Evolutionary conservation across 2,329 filamentous ascomycete species (phyloP).

Genomic region (Ophiostoma quercus): DNA sequence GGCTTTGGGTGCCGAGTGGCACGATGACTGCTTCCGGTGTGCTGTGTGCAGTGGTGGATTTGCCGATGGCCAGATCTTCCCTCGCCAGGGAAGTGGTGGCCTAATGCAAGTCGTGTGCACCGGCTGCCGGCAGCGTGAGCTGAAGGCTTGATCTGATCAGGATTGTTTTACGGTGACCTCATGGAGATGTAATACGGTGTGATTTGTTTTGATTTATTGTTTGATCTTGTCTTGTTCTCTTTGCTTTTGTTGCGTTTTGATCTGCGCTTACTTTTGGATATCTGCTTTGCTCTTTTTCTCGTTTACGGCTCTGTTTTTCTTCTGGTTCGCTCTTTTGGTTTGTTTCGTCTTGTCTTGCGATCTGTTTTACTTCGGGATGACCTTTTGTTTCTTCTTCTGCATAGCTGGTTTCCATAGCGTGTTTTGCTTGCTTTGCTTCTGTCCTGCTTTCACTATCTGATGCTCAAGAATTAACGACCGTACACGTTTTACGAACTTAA

Average conservation of each 20-base stretch:
- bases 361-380: not conserved
- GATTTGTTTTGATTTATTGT: not conserved
- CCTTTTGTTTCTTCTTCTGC: slow-evolving; percentile 9
- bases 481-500: slow-evolving; percentile 2
- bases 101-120: slow-evolving; percentile 55
- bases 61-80: slow-evolving; percentile 61
- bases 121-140: slow-evolving; percentile 53
- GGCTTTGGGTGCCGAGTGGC: slow-evolving; percentile 89
- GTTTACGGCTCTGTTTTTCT: not conserved
- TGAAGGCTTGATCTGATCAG: slow-evolving; percentile 44
- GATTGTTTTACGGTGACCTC: not conserved
- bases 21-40: slow-evolving; percentile 86
- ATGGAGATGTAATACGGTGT: not conserved
- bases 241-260: not conserved
- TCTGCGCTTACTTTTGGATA: not conserved
- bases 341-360: not conserved
- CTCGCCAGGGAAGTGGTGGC: slow-evolving; percentile 45
- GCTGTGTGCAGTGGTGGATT: slow-evolving; percentile 55
- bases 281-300: slow-evolving; percentile 3
- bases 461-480: slow-evolving; percentile 14
- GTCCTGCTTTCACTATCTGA: slow-evolving; percentile 3
- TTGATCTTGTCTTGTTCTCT: slow-evolving; percentile 4
- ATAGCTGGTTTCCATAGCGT: slow-evolving; percentile 9
- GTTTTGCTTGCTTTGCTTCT: not conserved
- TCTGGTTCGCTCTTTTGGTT: not conserved